phyloP scores from a whole-genome alignment of 2,329 filamentous ascomycete species.

The Dryadomyces quercus-mongolicae region DNA sequence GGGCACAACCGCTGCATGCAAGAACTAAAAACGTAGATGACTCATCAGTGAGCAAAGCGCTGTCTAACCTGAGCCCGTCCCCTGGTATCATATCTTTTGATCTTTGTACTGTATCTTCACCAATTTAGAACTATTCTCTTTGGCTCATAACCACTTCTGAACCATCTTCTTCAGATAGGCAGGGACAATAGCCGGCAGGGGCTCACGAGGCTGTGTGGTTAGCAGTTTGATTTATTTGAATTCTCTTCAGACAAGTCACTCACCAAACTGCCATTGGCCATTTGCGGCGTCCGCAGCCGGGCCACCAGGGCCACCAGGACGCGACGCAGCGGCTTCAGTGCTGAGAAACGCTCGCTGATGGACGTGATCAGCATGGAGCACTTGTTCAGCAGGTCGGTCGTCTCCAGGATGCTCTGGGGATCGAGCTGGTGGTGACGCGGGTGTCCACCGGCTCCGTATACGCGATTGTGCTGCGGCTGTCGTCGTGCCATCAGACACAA shows the following conservation, averaged over 20 bases:
- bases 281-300: neutral
- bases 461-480: neutral
- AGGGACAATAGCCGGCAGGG: neutral
- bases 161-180: neutral
- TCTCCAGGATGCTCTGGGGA: neutral
- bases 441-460: neutral
- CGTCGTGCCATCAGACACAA: constrained; percentile 1
- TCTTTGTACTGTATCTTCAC: neutral
- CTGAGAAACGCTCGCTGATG: constrained; percentile 2
- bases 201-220: neutral
- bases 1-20: neutral
- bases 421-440: neutral
- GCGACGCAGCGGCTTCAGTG: constrained; percentile 3
- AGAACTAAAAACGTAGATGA: neutral
- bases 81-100: neutral
- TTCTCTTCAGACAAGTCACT: too few species aligned
- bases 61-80: neutral
- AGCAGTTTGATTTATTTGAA: neutral
- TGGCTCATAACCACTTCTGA: neutral
- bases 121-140: neutral
- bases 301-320: neutral
- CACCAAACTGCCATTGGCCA: neutral
- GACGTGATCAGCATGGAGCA: constrained; percentile 6
- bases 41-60: too few species aligned
- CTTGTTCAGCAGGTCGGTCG: constrained; percentile 4